Conservation (phyloP, 352 stramenopile genomes). For the Pilasporangium apinafurcum region DNA sequence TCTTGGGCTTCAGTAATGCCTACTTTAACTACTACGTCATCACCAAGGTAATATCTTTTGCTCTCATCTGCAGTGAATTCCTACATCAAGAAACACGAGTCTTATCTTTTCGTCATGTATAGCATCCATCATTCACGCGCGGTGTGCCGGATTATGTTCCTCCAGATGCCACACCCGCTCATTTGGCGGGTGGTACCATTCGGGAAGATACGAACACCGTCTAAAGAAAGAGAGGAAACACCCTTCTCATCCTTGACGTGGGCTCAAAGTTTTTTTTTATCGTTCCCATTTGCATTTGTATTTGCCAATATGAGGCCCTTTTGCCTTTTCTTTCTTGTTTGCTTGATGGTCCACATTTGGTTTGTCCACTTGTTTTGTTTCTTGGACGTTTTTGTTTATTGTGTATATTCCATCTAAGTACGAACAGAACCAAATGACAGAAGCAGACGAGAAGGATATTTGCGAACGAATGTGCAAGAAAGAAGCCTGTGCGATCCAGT, state of each 20-base stretch:
- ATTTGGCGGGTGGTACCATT: conserved; percentile 12
- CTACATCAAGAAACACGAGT: neutral
- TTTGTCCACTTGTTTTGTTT: no score
- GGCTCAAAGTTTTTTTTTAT: no score
- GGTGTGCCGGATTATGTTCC: conserved; percentile 80
- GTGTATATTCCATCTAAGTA: no score
- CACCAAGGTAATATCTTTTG: conserved; percentile 33
- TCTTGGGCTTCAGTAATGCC: conserved; percentile 75
- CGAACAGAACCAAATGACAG: no score
- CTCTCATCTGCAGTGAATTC: neutral
- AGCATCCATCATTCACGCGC: conserved; percentile 81
- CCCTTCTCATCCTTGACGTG: no score
- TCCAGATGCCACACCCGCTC: conserved; percentile 37
- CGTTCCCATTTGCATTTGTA: no score
- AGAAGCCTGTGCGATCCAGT: conserved; percentile 79
- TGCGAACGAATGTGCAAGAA: conserved; percentile 66
- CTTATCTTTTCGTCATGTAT: neutral
- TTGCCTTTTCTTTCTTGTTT: no score
- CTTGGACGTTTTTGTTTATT: no score
- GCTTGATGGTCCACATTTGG: no score
- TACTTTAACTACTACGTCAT: conserved; percentile 90
- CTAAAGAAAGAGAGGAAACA: no score
- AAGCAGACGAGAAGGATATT: no score
- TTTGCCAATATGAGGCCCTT: no score
- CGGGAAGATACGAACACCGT: conserved; percentile 29